Base-by-base conservation (phyloP, 139 green algal genomes). In the Picochlorum sp. region DNA sequence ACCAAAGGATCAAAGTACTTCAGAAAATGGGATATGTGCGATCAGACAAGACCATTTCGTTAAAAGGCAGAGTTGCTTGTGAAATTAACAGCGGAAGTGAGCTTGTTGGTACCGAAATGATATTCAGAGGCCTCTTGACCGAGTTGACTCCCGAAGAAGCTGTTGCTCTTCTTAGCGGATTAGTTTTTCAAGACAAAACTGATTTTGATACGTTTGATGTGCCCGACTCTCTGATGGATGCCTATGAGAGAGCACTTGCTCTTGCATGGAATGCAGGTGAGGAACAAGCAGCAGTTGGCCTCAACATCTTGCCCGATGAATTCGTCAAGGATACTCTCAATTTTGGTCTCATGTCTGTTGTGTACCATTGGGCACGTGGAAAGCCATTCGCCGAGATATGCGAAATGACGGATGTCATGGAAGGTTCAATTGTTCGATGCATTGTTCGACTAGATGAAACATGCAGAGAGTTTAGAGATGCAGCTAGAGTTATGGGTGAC, bases 171-270 rank as follows among this genome's bases (percentile, higher is more conserved):
- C 75, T 97, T 28, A 87, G 78, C 9, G 81, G 85, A 0, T 61
- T 97, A 6, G 89, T 97, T 14, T 97, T 96, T 69, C 90, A 96
- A 81, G 89, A 96, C 75, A 96, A 91, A 73, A 83, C 49, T 31
- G 78, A 88, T 16, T 73, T 81, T 16, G 79, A 87, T 51, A 73
- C 78, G 26, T 47, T 47, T 16, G 39, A 47, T 44, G 77, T 90
- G 52, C 66, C 69, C 4, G 59, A 64, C 0, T 53, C 57, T 16
- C 78, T 96, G 64, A 51, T 64, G 4, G 57, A 59, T 10, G 86
- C 84, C 10, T 57, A 72, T 2, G 60, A 67, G 9, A 24, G 71
- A 26, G 63, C 83, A 12, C 20, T 41, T 9, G 47, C 58, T 18
- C 61, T 94, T 40, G 79, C 81, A 7, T 20, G 56, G 10, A n/a